Evolutionary conservation across 2,329 filamentous ascomycete genomes (phyloP), one percentile per base, ranked within the genome.

Genomic region (Graphilbum fragrans): DNA sequence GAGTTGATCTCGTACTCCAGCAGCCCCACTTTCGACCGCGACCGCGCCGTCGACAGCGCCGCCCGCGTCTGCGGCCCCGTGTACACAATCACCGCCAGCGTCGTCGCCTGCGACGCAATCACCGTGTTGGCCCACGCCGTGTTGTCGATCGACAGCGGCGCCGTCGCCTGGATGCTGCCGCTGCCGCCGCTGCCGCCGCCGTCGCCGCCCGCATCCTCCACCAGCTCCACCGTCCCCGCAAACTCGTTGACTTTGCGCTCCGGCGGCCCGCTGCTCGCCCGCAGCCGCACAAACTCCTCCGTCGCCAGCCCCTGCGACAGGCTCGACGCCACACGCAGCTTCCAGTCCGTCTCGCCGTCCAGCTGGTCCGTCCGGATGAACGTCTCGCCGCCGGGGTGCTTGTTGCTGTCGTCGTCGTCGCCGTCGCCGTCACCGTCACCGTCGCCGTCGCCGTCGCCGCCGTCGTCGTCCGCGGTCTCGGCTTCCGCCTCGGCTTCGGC

Each of bases 71-170:
- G 86, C 1, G 86, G 80, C 0, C 92, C 93, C 4, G 92, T 96
- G 58, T 98, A 98, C 47, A 98, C 72, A 39, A 98, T 85, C 1
- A 88, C 86, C 3, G 88, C 90, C 44, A 94, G 69, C 0, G 92
- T 92, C 4, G 77, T 84, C 1, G 84, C 90, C 57, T 88, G 92
- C 1, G 90, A 96, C 1, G 92, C 92, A 45, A 98, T 82, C 20
- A 98, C 84, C 0, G 92, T 98, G 56, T 96, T 98, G 17, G 90
- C 90, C 92, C 93, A 98, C 10, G 93, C 92, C 8, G 92, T 96
- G 55, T 98, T 95, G 61, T 98, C 92, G 47, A 98, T 95, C 2
- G 77, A 86, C 31, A 98, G 67, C 2, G 88, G 79, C 3, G 80
- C 75, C n/a, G 55, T 49, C 14, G 38, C 64, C 52, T 54, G 70